Evolutionary conservation across 768 basidiomycete genomes (phyloP).

Genomic region (Rhodotorula babjevae): DNA sequence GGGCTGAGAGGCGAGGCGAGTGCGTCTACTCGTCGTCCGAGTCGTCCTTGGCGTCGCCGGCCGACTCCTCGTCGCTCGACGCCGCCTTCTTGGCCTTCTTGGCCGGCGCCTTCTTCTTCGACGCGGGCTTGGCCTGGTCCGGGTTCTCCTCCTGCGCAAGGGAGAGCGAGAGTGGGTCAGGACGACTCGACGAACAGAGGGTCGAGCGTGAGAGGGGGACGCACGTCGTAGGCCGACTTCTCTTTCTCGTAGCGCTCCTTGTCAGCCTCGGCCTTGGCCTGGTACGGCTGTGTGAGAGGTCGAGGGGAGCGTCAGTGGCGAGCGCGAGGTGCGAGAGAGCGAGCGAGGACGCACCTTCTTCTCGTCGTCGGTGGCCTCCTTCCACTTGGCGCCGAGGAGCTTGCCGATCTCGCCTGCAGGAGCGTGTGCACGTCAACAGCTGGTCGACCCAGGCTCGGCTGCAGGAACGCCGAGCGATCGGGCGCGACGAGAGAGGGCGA

Average conservation of each 20-base stretch:
- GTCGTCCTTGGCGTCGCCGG: neutral
- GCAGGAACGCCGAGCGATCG: too few relatives aligned
- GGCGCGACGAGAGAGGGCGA: neutral
- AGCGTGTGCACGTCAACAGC: neutral
- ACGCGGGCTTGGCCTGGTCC: neutral
- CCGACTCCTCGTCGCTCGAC: neutral
- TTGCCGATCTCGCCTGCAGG: conserved; percentile 81
- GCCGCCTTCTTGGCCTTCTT: conserved; percentile 13
- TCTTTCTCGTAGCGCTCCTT: conserved; percentile 81
- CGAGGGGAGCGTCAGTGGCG: neutral
- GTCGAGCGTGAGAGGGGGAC: neutral
- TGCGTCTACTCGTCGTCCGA: neutral
- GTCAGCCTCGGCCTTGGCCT: conserved; percentile 78
- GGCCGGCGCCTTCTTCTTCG: conserved; percentile 14
- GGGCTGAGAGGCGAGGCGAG: too few relatives aligned
- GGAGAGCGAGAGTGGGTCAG: neutral
- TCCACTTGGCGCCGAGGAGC: conserved; percentile 93
- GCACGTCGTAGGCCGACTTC: conserved; percentile 48
- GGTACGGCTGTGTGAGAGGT: conserved; percentile 63
- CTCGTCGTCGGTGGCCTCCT: conserved; percentile 83
- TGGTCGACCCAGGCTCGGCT: too few relatives aligned
- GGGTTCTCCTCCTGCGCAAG: conserved; percentile 4
- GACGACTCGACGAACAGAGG: neutral
- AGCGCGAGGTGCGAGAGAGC: neutral
- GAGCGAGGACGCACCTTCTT: conserved; percentile 64